A percentile compares a stretch with the other conserved stretches of the same genome.
phyloP scores from a whole-genome alignment of 2,329 filamentous ascomycete genomes.

The Penicillium sp. region DNA sequence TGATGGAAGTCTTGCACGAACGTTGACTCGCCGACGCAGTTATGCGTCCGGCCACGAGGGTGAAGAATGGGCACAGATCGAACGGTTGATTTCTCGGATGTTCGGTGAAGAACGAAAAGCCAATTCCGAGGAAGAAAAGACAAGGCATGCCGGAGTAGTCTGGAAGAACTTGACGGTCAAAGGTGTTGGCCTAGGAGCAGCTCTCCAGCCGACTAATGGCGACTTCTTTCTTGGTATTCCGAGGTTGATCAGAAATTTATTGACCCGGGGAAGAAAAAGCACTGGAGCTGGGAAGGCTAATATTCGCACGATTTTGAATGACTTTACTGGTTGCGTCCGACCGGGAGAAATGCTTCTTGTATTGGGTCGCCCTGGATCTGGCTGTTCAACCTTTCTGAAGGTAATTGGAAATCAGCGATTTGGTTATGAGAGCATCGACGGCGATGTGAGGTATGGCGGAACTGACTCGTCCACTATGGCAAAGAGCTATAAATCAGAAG shows the following conservation, averaged over 20 bases:
- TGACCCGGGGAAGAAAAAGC: constrained; percentile 34
- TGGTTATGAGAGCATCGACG: constrained; percentile 60
- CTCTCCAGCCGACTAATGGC: constrained; percentile 56
- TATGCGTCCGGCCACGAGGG: constrained; percentile 22
- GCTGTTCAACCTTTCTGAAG: constrained; percentile 81
- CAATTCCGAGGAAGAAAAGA: constrained; percentile 68
- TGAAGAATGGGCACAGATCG: constrained; percentile 34
- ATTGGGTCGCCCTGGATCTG: constrained; percentile 42
- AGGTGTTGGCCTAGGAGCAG: constrained; percentile 65
- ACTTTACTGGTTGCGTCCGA: constrained; percentile 52
- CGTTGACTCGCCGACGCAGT: constrained; percentile 27
- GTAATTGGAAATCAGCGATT: constrained; percentile 67
- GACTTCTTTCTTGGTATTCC: constrained; percentile 55
- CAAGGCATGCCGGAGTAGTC: constrained; percentile 65
- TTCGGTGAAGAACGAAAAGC: constrained; percentile 65
- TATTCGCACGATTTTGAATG: constrained; percentile 64
- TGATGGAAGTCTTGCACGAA: constrained; percentile 18
- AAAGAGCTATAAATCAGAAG: constrained; percentile 49
- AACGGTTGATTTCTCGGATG: constrained; percentile 64
- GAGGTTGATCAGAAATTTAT: constrained; percentile 47
- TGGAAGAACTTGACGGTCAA: constrained; percentile 70
- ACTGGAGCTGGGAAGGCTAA: constrained; percentile 43
- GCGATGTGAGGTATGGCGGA: constrained; percentile 56
- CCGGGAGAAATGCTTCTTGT: constrained; percentile 43
- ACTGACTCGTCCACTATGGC: constrained; percentile 52